Conservation (phyloP, 2,329 filamentous ascomycete genomes). For the Ophiocordyceps camponoti-rufipedis region DNA sequence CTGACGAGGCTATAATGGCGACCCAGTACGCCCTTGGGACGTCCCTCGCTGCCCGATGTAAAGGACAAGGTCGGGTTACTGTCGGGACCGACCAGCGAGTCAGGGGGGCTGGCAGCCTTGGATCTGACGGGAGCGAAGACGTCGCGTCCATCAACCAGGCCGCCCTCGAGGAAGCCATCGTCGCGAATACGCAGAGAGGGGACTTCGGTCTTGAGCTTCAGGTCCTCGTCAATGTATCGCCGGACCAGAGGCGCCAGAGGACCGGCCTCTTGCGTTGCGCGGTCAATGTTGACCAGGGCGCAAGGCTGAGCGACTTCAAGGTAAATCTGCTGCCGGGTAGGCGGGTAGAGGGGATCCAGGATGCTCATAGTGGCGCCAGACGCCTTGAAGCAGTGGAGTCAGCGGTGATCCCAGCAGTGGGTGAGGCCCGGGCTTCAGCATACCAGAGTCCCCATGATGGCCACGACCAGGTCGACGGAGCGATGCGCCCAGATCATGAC, state of each 20-base stretch:
- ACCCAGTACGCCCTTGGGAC: conserved; percentile 73
- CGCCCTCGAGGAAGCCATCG: conserved; percentile 55
- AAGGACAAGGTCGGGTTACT: conserved; percentile 60
- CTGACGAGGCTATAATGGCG: conserved; percentile 71
- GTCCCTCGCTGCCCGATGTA: conserved; percentile 58
- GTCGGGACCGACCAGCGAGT: conserved; percentile 72
- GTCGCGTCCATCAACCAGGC: conserved; percentile 45
- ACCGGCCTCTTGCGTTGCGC: conserved; percentile 38
- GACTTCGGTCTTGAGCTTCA: conserved; percentile 55
- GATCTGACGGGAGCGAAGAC: conserved; percentile 36
- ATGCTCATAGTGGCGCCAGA: conserved; percentile 46
- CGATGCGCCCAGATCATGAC: conserved; percentile 87
- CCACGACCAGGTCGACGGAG: conserved; percentile 43
- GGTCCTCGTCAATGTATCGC: conserved; percentile 52
- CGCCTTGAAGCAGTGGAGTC: conserved; percentile 10
- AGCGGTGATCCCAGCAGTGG: not conserved
- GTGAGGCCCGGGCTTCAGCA: not conserved
- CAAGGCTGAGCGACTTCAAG: conserved; percentile 62
- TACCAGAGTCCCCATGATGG: conserved; percentile 56
- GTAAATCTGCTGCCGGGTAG: conserved; percentile 31
- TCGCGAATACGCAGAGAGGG: conserved; percentile 56
- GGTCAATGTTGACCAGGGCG: conserved; percentile 49
- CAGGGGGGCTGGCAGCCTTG: conserved; percentile 38
- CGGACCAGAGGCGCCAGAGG: conserved; percentile 28
- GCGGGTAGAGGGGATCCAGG: conserved; percentile 44